Base-by-base conservation (phyloP, 768 basidiomycete genomes). In the Naematelia aurantialba region DNA sequence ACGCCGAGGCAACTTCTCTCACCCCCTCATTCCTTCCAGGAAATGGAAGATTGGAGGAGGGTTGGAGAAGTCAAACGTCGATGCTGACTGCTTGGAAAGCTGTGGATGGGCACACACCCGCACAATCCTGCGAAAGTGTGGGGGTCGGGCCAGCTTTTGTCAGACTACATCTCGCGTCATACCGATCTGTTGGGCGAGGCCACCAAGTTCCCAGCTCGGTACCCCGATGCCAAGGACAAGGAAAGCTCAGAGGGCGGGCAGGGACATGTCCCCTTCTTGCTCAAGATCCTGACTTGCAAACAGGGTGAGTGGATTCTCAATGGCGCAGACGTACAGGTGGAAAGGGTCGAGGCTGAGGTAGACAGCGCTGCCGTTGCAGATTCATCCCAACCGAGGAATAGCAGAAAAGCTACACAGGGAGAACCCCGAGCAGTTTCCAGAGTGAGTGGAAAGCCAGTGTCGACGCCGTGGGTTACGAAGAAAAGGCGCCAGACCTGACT, bases 41-140 rank as follows among this genome's bases (percentile, higher is more conserved):
- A 19, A 46, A 12, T 51, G 25, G 3, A 31, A 13, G 8, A 31
- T 11, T 25, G 21, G 22, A 14, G 44, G 25, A 22, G 19, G 14
- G 8, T 14, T 27, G 5, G 8, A 46, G 13, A 24, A 8, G n/a
- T n/a, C n/a, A n/a, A n/a, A n/a, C n/a, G n/a, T n/a, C 19, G 8
- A 22, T 31, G 8, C 58, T 44, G 17, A 21, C 44, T 55, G 44
- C 31, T 17, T 3, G 11, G 56, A 46, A 27, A 70, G 68, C 57
- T 74, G 46, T 74, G 72, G 72, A 69, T 74, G 67, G 67, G 67
- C 4, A 74, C 67, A 1, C 72, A 74, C 57, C 72, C 72, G 13
- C 68, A 63, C 51, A 67, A 65, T 30, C 72, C 72, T 0, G 56
- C 69, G n/a, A 61, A 58, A 10, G 34, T 74, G 21, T 61, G 52